A percentile compares a stretch with the other conserved stretches of the same genome.
Conservation (phyloP, 495 filamentous ascomycete genomes). For the Penicillium paradoxum region DNA sequence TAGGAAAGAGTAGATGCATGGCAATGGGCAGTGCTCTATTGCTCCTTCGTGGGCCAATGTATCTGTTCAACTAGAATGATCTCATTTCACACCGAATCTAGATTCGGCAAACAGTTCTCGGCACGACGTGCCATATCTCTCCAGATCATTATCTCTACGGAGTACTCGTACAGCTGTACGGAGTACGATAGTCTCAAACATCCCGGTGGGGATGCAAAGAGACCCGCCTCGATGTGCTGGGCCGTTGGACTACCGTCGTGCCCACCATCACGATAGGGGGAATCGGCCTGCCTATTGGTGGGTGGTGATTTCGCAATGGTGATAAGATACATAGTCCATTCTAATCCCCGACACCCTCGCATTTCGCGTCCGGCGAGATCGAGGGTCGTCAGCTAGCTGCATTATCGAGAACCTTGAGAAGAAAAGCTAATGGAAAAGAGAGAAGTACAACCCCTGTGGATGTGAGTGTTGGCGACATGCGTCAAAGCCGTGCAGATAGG, state of each 20-base stretch:
- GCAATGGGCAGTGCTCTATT: neutral
- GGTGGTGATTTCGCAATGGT: neutral
- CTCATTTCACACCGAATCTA: neutral
- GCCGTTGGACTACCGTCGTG: conserved; percentile 1
- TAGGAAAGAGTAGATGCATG: too few species aligned
- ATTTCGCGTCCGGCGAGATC: neutral
- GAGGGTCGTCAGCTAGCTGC: neutral
- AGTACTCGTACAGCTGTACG: too few species aligned
- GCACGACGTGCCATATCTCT: conserved; percentile 1
- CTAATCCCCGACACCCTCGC: neutral
- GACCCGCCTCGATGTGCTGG: neutral
- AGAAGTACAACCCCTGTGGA: neutral
- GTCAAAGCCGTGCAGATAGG: neutral
- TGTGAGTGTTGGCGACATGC: neutral
- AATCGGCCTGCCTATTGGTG: neutral
- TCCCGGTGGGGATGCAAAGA: neutral
- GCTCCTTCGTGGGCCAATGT: neutral
- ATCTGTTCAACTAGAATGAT: neutral
- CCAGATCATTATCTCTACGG: too few species aligned
- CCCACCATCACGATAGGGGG: neutral
- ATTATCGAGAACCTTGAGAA: neutral
- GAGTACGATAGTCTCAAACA: neutral
- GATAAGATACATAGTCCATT: conserved; percentile 4
- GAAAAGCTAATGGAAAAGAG: neutral
- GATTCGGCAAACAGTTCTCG: neutral